Percentiles rank a stretch among this genome's conserved stretches.
Evolutionary conservation across 768 basidiomycete species (phyloP).

Genomic region (Boletus insuetus): DNA sequence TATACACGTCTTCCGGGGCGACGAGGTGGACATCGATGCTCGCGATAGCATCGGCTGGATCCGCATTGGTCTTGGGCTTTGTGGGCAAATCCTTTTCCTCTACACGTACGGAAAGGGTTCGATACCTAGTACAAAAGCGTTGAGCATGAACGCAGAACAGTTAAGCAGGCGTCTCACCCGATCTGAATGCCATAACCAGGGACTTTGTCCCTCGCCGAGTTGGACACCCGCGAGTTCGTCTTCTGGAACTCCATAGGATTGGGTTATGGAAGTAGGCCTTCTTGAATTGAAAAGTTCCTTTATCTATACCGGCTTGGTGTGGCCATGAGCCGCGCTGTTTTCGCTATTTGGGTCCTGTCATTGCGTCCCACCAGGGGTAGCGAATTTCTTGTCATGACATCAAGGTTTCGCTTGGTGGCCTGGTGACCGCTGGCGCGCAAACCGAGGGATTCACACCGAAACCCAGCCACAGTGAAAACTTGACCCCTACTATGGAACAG

Average conservation of each 20-base stretch:
- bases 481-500: too few species aligned
- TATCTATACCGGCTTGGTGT: slow-evolving; percentile 1
- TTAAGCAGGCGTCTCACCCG: background rate
- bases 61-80: slow-evolving; percentile 16
- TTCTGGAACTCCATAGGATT: slow-evolving; percentile 11
- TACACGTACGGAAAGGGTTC: slow-evolving; percentile 44
- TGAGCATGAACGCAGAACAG: background rate
- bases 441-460: too few species aligned
- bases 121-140: slow-evolving; percentile 24
- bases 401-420: too few species aligned
- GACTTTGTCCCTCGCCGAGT: slow-evolving; percentile 8
- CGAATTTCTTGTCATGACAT: too few species aligned
- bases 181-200: slow-evolving; percentile 31
- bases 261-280: background rate
- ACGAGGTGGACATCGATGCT: slow-evolving; percentile 49
- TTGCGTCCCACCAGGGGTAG: background rate
- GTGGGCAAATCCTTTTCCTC: slow-evolving; percentile 27
- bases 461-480: too few species aligned
- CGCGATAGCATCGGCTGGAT: slow-evolving; percentile 38
- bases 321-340: slow-evolving; percentile 9
- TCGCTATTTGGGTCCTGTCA: slow-evolving; percentile 13
- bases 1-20: slow-evolving; percentile 40
- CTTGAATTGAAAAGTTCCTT: background rate
- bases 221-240: slow-evolving; percentile 16
- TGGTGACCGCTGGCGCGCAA: too few species aligned